These are phyloP conservation scores for Aspergillus cejpii DNA, from an alignment of 2,329 filamentous ascomycete species.

Conservation along the genomic window DNA sequence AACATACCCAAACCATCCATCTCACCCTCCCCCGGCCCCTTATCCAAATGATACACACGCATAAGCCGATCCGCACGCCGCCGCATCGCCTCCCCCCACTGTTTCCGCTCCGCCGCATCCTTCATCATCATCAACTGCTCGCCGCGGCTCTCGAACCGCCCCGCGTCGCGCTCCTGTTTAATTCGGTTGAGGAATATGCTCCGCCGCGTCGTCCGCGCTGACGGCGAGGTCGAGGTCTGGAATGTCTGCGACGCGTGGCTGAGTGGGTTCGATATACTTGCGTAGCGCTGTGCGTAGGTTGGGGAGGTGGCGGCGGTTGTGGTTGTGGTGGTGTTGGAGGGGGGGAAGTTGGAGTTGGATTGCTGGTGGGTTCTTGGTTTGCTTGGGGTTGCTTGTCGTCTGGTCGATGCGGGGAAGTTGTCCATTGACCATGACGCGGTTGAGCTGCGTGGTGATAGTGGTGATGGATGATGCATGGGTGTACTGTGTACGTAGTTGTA, in stretches of 20 bases:
- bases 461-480: neutral
- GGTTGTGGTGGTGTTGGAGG: neutral
- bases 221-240: constrained; percentile 17
- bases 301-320: constrained; percentile 6
- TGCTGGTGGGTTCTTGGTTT: neutral
- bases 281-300: constrained; percentile 35
- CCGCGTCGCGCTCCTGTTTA: constrained; percentile 35
- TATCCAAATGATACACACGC: constrained; percentile 11
- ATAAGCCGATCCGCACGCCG: constrained; percentile 26
- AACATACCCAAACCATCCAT: constrained; percentile 23
- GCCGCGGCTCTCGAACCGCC: constrained; percentile 35
- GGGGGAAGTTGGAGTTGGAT: constrained; percentile 6
- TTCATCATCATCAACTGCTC: constrained; percentile 42
- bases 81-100: constrained; percentile 37
- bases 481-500: too few species aligned
- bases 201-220: constrained; percentile 32
- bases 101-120: constrained; percentile 33
- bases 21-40: constrained; percentile 19
- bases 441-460: constrained; percentile 8
- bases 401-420: constrained; percentile 2
- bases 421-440: constrained; percentile 17
- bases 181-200: constrained; percentile 40
- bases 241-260: constrained; percentile 15
- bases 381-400: neutral
- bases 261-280: constrained; percentile 31